These are phyloP conservation scores for Ophiostoma sp. DNA, from an alignment of 2,329 filamentous ascomycete species.

Conservation along the genomic window DNA sequence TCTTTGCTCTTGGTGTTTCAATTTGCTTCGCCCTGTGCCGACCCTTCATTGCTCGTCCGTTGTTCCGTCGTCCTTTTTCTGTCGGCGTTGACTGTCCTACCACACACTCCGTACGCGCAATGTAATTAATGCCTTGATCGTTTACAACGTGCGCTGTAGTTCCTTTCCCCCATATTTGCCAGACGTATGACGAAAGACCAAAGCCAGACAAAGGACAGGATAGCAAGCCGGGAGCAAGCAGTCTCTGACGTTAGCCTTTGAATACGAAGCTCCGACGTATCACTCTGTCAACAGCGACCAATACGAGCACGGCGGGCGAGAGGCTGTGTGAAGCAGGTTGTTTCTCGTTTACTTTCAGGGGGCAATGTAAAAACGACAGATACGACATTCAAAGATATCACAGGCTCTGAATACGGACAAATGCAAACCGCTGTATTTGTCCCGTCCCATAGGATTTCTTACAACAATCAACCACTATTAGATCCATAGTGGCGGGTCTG, in stretches of 20 bases:
- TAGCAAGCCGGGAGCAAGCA: neutral
- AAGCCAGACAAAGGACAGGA: neutral
- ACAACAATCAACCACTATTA: neutral
- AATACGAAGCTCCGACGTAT: neutral
- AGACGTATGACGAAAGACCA: neutral
- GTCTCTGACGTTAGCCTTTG: neutral
- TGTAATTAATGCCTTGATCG: neutral
- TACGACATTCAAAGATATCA: no score
- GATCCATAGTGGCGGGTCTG: constrained; percentile 5
- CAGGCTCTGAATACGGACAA: no score
- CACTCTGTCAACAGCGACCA: neutral
- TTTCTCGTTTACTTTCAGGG: neutral
- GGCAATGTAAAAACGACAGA: neutral
- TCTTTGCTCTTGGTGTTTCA: no score
- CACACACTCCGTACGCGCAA: constrained; percentile 10
- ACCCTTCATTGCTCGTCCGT: neutral
- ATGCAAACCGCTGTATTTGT: no score
- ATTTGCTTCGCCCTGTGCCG: no score
- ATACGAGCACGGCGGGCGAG: neutral
- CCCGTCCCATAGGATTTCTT: no score
- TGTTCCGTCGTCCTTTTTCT: neutral
- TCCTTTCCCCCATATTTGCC: neutral
- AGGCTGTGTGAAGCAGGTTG: neutral
- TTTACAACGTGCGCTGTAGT: neutral
- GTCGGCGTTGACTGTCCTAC: neutral